These are phyloP conservation scores for Chytriomyces confervae DNA, from an alignment of 192 early-diverging fungal genomes.

Conservation along the genomic window DNA sequence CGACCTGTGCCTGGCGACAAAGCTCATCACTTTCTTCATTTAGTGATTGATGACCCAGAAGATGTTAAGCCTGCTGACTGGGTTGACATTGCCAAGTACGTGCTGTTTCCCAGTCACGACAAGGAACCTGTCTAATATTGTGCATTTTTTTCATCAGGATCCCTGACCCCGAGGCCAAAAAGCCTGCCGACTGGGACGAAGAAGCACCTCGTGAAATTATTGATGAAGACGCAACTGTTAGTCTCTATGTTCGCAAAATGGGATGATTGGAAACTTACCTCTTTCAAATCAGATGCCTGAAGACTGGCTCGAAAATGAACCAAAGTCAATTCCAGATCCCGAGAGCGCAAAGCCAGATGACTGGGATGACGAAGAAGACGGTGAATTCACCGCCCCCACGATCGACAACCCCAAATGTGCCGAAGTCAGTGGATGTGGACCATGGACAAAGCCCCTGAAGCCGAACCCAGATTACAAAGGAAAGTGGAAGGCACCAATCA, in stretches of 20 bases:
- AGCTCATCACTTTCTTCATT: background rate
- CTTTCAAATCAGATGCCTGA: conserved; percentile 62
- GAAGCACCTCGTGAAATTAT: conserved; percentile 79
- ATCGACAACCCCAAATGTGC: conserved; percentile 86
- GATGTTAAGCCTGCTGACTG: conserved; percentile 90
- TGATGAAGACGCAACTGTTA: conserved; percentile 73
- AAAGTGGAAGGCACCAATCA: conserved; percentile 82
- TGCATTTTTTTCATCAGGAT: conserved; percentile 45
- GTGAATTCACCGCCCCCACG: conserved; percentile 83
- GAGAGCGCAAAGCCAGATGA: conserved; percentile 83
- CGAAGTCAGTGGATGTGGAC: conserved; percentile 74
- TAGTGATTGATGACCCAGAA: conserved; percentile 63
- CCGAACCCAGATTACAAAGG: conserved; percentile 94
- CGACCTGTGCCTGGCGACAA: background rate
- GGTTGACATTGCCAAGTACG: conserved; percentile 76
- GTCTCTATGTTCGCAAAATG: background rate
- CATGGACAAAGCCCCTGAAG: conserved; percentile 83
- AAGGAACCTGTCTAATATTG: too few relatives aligned
- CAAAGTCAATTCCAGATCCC: conserved; percentile 75
- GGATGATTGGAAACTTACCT: background rate
- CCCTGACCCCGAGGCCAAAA: conserved; percentile 76
- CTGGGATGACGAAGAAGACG: conserved; percentile 92
- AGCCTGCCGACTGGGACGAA: conserved; percentile 87
- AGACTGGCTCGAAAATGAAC: conserved; percentile 87
- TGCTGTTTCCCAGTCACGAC: too few relatives aligned